Conservation (phyloP, 371 early-diverging fungal species). For the Aphelidium insulamus region DNA sequence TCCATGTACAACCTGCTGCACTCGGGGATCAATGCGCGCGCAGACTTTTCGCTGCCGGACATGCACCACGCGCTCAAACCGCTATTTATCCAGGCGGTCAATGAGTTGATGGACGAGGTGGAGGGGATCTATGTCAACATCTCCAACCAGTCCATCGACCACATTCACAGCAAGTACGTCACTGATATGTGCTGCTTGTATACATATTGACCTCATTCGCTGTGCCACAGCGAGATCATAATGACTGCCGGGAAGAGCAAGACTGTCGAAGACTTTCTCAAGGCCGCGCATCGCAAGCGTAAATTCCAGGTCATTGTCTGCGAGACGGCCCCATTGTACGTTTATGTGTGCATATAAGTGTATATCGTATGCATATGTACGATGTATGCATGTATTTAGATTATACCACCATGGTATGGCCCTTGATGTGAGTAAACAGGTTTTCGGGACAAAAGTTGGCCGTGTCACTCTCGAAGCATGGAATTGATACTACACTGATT, state of each 20-base stretch:
- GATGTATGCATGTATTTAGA: too few species aligned
- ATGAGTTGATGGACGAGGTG: conserved; percentile 63
- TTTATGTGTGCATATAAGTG: too few species aligned
- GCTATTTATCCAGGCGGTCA: conserved; percentile 51
- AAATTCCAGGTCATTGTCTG: conserved; percentile 84
- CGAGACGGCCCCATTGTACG: conserved; percentile 65
- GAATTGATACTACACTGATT: conserved; percentile 78
- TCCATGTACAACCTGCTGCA: conserved; percentile 33
- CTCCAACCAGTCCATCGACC: conserved; percentile 51
- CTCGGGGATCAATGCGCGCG: conserved; percentile 8
- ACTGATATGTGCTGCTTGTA: neutral
- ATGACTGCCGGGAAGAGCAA: conserved; percentile 73
- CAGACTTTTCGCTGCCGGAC: conserved; percentile 10
- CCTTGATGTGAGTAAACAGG: too few species aligned
- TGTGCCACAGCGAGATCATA: conserved; percentile 55
- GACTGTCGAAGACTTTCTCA: conserved; percentile 69
- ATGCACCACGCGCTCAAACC: conserved; percentile 28
- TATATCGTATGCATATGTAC: too few species aligned
- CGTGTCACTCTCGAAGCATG: conserved; percentile 37
- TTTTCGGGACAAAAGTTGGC: conserved; percentile 74
- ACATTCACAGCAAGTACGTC: conserved; percentile 65
- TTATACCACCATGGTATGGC: too few species aligned
- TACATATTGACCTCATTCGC: neutral
- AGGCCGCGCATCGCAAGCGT: conserved; percentile 57
- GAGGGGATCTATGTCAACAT: conserved; percentile 44